phyloP scores from a whole-genome alignment of 306 rosid genomes.

The Castanea mollissima region DNA sequence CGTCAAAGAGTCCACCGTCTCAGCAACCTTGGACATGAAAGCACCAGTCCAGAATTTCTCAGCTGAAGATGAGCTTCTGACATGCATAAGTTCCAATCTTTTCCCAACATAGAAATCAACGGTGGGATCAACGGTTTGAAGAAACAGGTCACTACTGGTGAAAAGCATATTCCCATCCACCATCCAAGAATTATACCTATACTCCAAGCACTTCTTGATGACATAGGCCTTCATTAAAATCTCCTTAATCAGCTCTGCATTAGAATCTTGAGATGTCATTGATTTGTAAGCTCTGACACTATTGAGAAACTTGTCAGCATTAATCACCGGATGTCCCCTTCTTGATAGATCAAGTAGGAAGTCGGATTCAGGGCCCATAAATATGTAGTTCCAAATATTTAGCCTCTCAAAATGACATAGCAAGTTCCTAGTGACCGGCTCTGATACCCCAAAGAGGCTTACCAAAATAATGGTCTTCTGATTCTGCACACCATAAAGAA shows the following conservation, averaged over 20 bases:
- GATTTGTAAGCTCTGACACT: slow-evolving; percentile 42
- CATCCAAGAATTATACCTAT: slow-evolving; percentile 50
- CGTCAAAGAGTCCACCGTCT: slow-evolving; percentile 37
- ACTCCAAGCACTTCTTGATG: slow-evolving; percentile 53
- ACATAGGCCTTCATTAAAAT: slow-evolving; percentile 53
- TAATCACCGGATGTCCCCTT: slow-evolving; percentile 76
- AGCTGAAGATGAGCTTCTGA: slow-evolving; percentile 48
- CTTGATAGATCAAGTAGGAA: slow-evolving; percentile 69
- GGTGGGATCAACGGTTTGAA: slow-evolving; percentile 25
- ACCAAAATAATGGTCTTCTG: slow-evolving; percentile 46
- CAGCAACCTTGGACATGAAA: slow-evolving; percentile 35
- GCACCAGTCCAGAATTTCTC: slow-evolving; percentile 45
- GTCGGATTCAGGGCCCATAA: slow-evolving; percentile 60
- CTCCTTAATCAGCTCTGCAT: slow-evolving; percentile 35
- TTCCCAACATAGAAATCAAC: slow-evolving; percentile 45
- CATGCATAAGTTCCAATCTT: slow-evolving; percentile 51
- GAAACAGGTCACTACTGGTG: slow-evolving; percentile 34
- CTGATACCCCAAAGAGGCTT: slow-evolving; percentile 53
- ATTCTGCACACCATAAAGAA: slow-evolving; percentile 52
- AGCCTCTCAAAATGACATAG: slow-evolving; percentile 85
- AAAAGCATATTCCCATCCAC: slow-evolving; percentile 68
- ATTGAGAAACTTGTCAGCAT: slow-evolving; percentile 49
- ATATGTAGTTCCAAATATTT: slow-evolving; percentile 58
- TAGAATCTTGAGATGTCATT: slow-evolving; percentile 33
- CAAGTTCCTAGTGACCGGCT: slow-evolving; percentile 53